Evolutionary conservation across 2,329 filamentous ascomycete genomes (phyloP), one percentile per base, ranked within the genome.

Genomic region (Pseudopyrenochaeta lycopersici): DNA sequence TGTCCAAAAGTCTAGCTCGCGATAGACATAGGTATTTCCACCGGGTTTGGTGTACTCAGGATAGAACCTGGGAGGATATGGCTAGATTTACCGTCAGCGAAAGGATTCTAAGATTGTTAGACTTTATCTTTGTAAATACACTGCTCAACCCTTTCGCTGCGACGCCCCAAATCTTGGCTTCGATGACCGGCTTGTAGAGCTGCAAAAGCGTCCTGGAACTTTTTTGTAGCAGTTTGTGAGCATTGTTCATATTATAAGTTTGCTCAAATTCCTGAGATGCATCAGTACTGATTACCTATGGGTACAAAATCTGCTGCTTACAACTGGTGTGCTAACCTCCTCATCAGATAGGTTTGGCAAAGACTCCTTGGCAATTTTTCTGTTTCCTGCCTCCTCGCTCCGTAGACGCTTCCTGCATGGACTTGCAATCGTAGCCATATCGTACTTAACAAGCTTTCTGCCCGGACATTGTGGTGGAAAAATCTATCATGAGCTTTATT

Each of bases 1-100:
- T 0, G 79, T 81, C 79, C 79, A 81, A 50, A 80, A 80, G 9
- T 75, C 68, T 0, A 73, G 58, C 12, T 70, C 63, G 14, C 76
- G 65, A 48, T 79, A 78, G n/a, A 79, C 68, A 51, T 80, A 81
- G 17, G 56, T 57, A 0, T 63, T 68, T 0, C 68, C 64, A 7
- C 69, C 71, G n/a, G 75, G 74, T 21, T 74, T 63, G 9, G 75
- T 78, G 52, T 78, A 76, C 54, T 78, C 77, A 1, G 76, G 76
- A 54, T 71, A 77, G 1, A 69, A 42, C 30, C 46, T 52, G 18
- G 60, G 68, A 23, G 32, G 49, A 11, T 6, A 11, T 12, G 51
- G 15, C 40, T 44, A 18, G 3, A 20, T n/a, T 27, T 9, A 5
- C 9, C 9, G 23, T 27, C 9, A 27, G 23, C 9, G 9, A 27